Conservation (phyloP, 768 basidiomycete species). For the Russula emetica region DNA sequence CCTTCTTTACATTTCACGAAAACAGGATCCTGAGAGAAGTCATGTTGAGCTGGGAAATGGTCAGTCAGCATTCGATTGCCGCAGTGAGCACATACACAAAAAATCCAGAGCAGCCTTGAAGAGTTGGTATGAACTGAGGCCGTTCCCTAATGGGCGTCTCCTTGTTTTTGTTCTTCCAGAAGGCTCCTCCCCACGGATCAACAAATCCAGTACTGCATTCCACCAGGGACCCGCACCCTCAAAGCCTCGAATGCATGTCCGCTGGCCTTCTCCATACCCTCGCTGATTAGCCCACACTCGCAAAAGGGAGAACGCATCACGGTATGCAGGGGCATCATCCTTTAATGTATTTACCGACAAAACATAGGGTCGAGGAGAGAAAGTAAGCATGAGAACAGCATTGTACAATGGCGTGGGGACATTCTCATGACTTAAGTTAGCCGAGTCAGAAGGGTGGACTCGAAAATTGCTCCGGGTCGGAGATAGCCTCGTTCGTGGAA, state of each 20-base stretch:
- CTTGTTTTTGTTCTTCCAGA: constrained; percentile 30
- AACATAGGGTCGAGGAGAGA: constrained; percentile 46
- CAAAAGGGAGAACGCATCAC: constrained; percentile 71
- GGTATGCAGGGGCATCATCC: constrained; percentile 53
- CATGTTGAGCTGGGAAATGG: constrained; percentile 54
- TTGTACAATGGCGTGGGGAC: constrained; percentile 78
- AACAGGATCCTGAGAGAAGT: constrained; percentile 53
- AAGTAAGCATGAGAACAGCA: constrained; percentile 55
- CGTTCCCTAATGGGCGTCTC: constrained; percentile 64
- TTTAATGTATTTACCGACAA: constrained; percentile 45
- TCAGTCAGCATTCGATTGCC: too few relatives aligned
- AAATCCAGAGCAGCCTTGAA: constrained; percentile 84
- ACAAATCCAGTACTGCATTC: constrained; percentile 54
- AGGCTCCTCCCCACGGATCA: constrained; percentile 66
- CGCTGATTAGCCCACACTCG: constrained; percentile 89
- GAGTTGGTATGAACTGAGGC: constrained; percentile 86
- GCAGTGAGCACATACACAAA: constrained; percentile 52
- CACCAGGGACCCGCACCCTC: constrained; percentile 66
- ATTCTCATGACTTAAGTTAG: constrained; percentile 31
- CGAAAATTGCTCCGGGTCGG: constrained; percentile 72
- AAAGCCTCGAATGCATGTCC: constrained; percentile 63
- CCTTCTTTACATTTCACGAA: constrained; percentile 56
- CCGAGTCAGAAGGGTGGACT: constrained; percentile 33
- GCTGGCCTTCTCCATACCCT: constrained; percentile 60
- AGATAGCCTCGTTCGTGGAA: constrained; percentile 62